Evolutionary conservation across 108 stramenopile genomes (phyloP).

Genomic region (Craspedostauros australis): DNA sequence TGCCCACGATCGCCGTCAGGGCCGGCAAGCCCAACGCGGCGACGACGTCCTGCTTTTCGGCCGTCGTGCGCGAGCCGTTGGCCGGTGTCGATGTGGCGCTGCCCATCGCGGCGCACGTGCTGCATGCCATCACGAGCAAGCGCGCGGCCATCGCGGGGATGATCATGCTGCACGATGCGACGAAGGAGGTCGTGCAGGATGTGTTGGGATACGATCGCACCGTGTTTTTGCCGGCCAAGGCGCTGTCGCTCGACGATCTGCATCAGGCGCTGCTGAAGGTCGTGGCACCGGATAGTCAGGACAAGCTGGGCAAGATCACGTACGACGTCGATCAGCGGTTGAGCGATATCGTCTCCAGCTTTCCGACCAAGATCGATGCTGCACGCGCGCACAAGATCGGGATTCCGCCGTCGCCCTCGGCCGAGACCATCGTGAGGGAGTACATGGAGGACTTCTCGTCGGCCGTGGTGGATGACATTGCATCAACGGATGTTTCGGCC

Average conservation of each 20-base stretch:
- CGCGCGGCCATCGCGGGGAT: slow-evolving; percentile 33
- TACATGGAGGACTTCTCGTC: slow-evolving; percentile 35
- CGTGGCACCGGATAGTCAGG: slow-evolving; percentile 9
- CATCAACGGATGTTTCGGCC: too few species aligned
- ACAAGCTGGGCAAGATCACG: slow-evolving; percentile 23
- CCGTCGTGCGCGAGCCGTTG: slow-evolving; percentile 46
- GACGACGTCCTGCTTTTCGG: slow-evolving; percentile 34
- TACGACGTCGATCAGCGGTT: slow-evolving; percentile 43
- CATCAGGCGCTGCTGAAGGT: slow-evolving; percentile 30
- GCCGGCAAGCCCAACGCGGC: slow-evolving; percentile 55
- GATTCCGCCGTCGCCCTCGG: slow-evolving; percentile 21
- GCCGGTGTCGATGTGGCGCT: slow-evolving; percentile 21
- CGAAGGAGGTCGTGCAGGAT: background rate
- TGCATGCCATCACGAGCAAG: slow-evolving; percentile 46
- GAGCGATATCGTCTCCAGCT: slow-evolving; percentile 28
- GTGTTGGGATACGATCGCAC: slow-evolving; percentile 55
- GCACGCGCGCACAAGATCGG: slow-evolving; percentile 32
- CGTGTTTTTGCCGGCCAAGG: slow-evolving; percentile 38
- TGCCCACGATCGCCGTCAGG: slow-evolving; percentile 48
- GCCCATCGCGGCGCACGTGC: slow-evolving; percentile 34
- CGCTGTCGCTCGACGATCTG: slow-evolving; percentile 34
- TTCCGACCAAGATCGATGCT: slow-evolving; percentile 47
- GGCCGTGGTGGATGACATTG: slow-evolving; percentile 35
- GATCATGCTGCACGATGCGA: slow-evolving; percentile 37
- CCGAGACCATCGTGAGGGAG: slow-evolving; percentile 40